These are phyloP conservation scores for Leishmania lainsoni DNA, from an alignment of 208 protist genomes.

Conservation along the genomic window DNA sequence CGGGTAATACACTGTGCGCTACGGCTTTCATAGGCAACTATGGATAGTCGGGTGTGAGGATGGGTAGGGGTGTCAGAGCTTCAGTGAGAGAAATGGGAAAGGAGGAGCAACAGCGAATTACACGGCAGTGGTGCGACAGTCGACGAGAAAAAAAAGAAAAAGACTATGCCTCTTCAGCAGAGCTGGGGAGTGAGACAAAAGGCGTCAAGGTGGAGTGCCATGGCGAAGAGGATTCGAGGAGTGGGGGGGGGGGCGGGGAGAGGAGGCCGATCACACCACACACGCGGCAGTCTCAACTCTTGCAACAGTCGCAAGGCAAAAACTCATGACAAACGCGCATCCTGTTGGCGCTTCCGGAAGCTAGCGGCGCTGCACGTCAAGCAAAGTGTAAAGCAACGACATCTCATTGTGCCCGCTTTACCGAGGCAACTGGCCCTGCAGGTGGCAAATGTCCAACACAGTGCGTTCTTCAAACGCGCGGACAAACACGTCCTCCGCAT, in stretches of 20 bases:
- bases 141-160: background rate
- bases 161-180: background rate
- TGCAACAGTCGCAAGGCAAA: background rate
- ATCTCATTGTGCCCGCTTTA: background rate
- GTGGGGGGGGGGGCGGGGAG: background rate
- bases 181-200: background rate
- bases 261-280: too few species aligned
- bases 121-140: background rate
- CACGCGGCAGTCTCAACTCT: background rate
- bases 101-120: constrained; percentile 5
- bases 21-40: background rate
- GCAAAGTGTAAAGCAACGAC: background rate
- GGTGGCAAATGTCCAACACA: background rate
- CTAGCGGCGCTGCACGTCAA: background rate
- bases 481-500: background rate
- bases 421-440: background rate
- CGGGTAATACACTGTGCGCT: background rate
- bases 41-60: background rate
- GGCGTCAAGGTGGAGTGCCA: too few species aligned
- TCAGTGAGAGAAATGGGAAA: background rate
- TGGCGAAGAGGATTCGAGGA: background rate
- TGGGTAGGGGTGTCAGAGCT: background rate
- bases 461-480: background rate
- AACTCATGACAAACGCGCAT: background rate
- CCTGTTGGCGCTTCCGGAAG: background rate